Base-by-base conservation (phyloP, 2,329 filamentous ascomycete genomes). In the Diaporthe citriasiana region DNA sequence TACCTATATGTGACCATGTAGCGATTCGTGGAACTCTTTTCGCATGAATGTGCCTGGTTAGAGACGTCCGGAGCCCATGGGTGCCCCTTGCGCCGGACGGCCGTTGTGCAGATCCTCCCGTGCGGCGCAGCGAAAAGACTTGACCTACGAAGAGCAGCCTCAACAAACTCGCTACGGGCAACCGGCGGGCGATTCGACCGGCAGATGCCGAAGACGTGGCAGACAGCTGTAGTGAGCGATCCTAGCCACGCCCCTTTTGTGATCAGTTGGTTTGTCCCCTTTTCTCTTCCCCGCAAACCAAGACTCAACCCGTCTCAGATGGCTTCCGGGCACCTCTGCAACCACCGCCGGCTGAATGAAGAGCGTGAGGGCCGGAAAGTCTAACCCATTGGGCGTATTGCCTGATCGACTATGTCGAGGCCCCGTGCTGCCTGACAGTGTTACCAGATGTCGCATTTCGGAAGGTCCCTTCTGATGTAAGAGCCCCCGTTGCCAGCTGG, bases 231-330 rank as follows among this genome's bases (percentile, higher is more conserved):
- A 42, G 47, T 19, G 38, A 45, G 35, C 33, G 60, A 51, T 59
- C 25, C 25, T 22, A 38, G 19, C n/a, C 27, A 33, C n/a, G 38
- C 56, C 69, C 33, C 33, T 47, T 33, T 69, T 42, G 50, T 40
- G 27, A 55, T 30, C 40, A 42, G 53, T 57, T 59, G 33, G n/a
- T 60, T 22, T 60, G 10, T 27, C 60, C 42, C 30, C 30, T 40
- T 47, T 47, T 51, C 45, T 30, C 25, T 60, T 30, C 71, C 59
- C 59, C 57, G 51, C 74, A 63, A 27, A 56, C 50, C 63, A 69
- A 71, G 71, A 73, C 66, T 42, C 53, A 45, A 27, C 35, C 27
- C 68, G 74, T 75, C 71, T 73, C 71, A 75, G 71, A 60, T 51
- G 59, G 22, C 55, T 66, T 50, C 45, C 45, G 47, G 25, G 51